A percentile compares a stretch with the other conserved stretches of the same genome.
Evolutionary conservation across 441 rosid species (phyloP).

Genomic region (Arabidopsis hybrid): DNA sequence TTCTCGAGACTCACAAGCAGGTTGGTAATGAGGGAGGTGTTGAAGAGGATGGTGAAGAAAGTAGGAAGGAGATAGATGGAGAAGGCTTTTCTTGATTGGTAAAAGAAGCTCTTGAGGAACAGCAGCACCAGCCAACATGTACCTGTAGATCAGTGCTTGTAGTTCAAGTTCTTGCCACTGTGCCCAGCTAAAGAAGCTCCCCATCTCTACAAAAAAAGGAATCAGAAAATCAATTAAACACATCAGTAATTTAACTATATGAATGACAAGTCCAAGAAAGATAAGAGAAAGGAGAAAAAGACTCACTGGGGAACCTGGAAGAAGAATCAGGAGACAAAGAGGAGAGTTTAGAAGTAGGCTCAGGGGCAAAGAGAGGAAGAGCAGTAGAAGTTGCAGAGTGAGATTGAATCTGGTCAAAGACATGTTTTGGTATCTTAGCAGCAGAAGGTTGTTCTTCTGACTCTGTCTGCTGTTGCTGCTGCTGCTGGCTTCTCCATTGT

Average conservation of each 20-base stretch:
- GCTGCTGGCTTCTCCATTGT: conserved; percentile 78
- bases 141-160: conserved; percentile 92
- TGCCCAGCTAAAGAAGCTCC: conserved; percentile 75
- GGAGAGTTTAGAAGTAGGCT: conserved; percentile 59
- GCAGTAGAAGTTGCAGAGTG: conserved; percentile 49
- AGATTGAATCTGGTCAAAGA: conserved; percentile 50
- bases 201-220: conserved; percentile 55
- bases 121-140: conserved; percentile 81
- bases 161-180: conserved; percentile 96
- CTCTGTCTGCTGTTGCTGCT: conserved; percentile 46
- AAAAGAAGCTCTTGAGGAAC: conserved; percentile 86
- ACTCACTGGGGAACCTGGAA: conserved; percentile 63
- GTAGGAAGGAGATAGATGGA: conserved; percentile 61
- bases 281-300: background rate
- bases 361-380: conserved; percentile 69
- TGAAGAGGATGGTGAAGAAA: conserved; percentile 67
- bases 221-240: conserved; percentile 8
- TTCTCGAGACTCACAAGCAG: conserved; percentile 66
- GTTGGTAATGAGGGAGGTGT: conserved; percentile 66
- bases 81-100: conserved; percentile 80
- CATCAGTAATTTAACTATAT: background rate
- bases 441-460: conserved; percentile 68
- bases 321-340: conserved; percentile 62
- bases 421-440: conserved; percentile 72
- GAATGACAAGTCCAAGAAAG: background rate